These are phyloP conservation scores for Cercophora sp. DNA, from an alignment of 495 filamentous ascomycete species.

Conservation along the genomic window DNA sequence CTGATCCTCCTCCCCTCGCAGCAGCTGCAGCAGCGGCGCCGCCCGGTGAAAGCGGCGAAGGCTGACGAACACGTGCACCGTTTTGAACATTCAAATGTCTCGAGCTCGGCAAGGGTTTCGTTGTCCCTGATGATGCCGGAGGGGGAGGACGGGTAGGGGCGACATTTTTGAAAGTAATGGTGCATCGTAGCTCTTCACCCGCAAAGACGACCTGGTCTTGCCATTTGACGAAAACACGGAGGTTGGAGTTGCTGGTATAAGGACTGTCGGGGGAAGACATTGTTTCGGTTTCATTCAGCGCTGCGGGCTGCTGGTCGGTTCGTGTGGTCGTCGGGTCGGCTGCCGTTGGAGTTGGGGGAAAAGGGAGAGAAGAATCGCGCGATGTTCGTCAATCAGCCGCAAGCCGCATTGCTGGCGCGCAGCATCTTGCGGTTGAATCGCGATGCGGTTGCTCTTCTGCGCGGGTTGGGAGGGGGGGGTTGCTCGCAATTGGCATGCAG, in stretches of 20 bases:
- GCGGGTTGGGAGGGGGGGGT: neutral
- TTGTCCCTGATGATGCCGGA: neutral
- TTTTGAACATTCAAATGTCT: slow-evolving; percentile 11
- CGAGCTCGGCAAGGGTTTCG: neutral
- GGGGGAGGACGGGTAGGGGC: slow-evolving; percentile 14
- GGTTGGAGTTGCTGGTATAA: slow-evolving; percentile 43
- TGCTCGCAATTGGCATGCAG: neutral
- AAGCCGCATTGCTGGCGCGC: slow-evolving; percentile 22
- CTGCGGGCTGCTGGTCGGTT: no score
- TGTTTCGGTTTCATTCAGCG: no score
- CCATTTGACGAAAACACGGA: slow-evolving; percentile 93
- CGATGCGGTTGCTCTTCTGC: neutral
- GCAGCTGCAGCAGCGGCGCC: no score
- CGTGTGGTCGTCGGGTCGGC: no score
- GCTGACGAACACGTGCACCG: slow-evolving; percentile 19
- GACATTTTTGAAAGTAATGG: slow-evolving; percentile 92
- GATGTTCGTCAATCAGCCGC: slow-evolving; percentile 13
- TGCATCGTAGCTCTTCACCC: slow-evolving; percentile 89
- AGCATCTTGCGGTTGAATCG: slow-evolving; percentile 27
- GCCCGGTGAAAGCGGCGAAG: slow-evolving; percentile 22
- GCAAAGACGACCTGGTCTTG: slow-evolving; percentile 88
- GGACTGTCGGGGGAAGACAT: neutral
- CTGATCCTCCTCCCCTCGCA: no score
- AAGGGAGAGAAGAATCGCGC: no score
- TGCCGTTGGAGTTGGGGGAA: no score